Base-by-base conservation (phyloP, 495 filamentous ascomycete species). In the Darksidea phi region DNA sequence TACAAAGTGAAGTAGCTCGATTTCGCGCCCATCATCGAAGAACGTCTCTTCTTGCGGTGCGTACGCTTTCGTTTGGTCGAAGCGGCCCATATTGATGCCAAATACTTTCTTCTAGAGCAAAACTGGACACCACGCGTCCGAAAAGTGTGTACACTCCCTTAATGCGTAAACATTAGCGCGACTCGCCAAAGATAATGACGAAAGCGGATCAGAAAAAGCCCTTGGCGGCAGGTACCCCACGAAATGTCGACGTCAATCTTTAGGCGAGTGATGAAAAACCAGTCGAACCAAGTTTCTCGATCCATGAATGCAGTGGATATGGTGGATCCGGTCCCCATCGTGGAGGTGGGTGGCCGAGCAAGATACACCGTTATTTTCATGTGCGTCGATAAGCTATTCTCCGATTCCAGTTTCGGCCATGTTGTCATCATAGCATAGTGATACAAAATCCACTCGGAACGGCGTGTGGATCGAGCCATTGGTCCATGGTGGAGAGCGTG, bases 1-100 rank as follows among this genome's bases (percentile, higher is more conserved):
- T 43, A 95, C 76, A 69, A 80, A 88, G 48, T 87, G 80, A 1
- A 93, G 78, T 0, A 92, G 79, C 50, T 88, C 84, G 32, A 84
- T 79, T 66, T 93, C 88, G n/a, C 86, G 82, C 38, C 86, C 86
- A 67, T 88, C 84, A 60, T 89, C 79, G 55, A 83, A 86, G 81
- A 81, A 55, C 37, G 21, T 41, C 8, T 61, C 61, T 59, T 59
- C 57, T 37, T 81, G 73, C 48, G 64, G 48, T 15, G 71, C 73
- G 53, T 82, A 80, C 7, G 72, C 72, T 54, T 79, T 78, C 13
- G 62, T 57, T 28, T 70, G 43, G 54, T 69, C 66, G 45, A 69
- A 69, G 12, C n/a, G 3, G 12, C 28, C 28, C 61, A 64, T 64
- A 0, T 48, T 54, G 49, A 25, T 17, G 43, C 1, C 15, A 15